These are phyloP conservation scores for Leucosporidium scottii DNA, from an alignment of 768 basidiomycete genomes.

Conservation along the genomic window DNA sequence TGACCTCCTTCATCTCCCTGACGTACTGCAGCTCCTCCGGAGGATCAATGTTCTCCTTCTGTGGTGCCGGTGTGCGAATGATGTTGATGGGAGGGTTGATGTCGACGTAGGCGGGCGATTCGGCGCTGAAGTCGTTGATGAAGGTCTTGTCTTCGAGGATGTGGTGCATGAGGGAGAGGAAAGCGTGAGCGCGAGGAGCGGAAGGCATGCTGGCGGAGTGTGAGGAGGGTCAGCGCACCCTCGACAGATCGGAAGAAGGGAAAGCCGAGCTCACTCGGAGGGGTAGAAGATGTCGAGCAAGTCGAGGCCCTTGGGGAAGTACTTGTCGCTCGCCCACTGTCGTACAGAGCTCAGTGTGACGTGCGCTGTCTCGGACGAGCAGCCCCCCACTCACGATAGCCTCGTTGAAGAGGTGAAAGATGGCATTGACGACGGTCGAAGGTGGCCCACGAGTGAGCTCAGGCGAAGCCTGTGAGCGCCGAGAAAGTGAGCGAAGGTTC, in stretches of 20 bases:
- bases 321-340: slow-evolving; percentile 47
- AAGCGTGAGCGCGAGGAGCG: slow-evolving; percentile 63
- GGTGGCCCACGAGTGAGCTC: slow-evolving; percentile 57
- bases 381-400: slow-evolving; percentile 52
- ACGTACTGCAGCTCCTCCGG: slow-evolving; percentile 72
- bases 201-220: slow-evolving; percentile 50
- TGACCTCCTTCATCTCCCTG: slow-evolving; percentile 60
- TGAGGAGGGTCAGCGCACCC: not conserved
- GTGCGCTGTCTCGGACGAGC: not conserved
- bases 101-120: slow-evolving; percentile 42
- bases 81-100: slow-evolving; percentile 27
- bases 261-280: slow-evolving; percentile 44
- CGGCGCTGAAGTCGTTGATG: slow-evolving; percentile 56
- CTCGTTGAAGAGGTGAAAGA: slow-evolving; percentile 65
- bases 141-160: slow-evolving; percentile 73
- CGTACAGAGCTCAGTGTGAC: not conserved
- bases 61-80: not conserved
- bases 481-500: not conserved
- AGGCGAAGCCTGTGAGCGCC: not conserved
- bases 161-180: slow-evolving; percentile 75
- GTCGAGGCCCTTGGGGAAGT: slow-evolving; percentile 58
- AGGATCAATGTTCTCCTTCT: slow-evolving; percentile 59
- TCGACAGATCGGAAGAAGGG: not conserved
- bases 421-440: slow-evolving; percentile 63
- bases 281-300: slow-evolving; percentile 81